Evolutionary conservation across 1,139 yeast genomes (phyloP), one percentile per base, ranked within the genome.

Genomic region (Yarrowia galli): DNA sequence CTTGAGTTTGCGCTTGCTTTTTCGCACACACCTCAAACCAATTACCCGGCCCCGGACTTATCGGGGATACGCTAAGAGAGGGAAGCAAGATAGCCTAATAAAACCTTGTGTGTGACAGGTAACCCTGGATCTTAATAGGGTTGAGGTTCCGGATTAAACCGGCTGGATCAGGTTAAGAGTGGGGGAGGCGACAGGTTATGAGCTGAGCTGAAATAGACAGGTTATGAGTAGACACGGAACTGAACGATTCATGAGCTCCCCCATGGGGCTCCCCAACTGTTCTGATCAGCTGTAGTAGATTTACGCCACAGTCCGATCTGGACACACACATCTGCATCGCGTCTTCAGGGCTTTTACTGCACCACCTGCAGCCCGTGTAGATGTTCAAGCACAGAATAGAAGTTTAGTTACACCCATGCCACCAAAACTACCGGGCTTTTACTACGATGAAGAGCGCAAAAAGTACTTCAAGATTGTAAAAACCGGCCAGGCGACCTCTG

Each of bases 381-480:
- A 28, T 28, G 32, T 28, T 28, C 32, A 28, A 28, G 32, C 32
- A 28, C 32, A 28, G 10, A 3, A 28, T 28, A 28, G 32, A 28
- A 7, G 6, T 38, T 54, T 45, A 15, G 32, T 25, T 40, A 3
- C 15, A 23, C 38, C 8, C 45, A 61, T 61, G 66, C 54, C 56
- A 22, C 66, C 66, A 12, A 43, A 65, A 42, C 36, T 65, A 8
- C 67, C 67, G n/a, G 67, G 67, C 15, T 65, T 65, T 12, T 65
- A 65, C 43, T 65, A 42, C 63, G 67, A 45, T 65, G 61, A 65
- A 48, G 67, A 65, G 43, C 61, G 67, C 42, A 65, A 65, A 43
- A 65, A 54, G 28, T 49, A 65, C 53, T 65, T 65, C 45, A 51
- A 54, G 28, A 65, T 65, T 3, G 35, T 65, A 4, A 53, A 53